Conservation (phyloP, 495 filamentous ascomycete species). For the Penicillium ochrochloron region DNA sequence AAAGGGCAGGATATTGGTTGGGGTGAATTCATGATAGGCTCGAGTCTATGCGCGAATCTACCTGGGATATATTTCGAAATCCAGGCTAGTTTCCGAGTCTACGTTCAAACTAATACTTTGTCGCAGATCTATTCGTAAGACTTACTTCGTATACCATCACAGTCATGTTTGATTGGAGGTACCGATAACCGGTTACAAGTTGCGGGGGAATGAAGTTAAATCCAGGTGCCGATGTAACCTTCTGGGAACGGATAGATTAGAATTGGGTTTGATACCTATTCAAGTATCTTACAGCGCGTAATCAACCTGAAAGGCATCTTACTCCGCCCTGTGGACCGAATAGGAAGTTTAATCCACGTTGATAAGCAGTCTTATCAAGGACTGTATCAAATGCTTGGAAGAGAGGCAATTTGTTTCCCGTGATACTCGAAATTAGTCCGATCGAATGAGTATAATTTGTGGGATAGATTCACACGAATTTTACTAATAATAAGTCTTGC, state of each 20-base stretch:
- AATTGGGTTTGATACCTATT: slow-evolving; percentile 3
- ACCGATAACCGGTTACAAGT: neutral
- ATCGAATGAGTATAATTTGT: too few species aligned
- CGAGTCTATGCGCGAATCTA: neutral
- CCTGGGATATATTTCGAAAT: neutral
- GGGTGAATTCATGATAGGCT: neutral
- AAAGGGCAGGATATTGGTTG: neutral
- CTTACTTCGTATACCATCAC: neutral
- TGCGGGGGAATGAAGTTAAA: neutral
- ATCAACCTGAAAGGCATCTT: neutral
- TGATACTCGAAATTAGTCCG: too few species aligned
- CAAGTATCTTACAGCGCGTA: slow-evolving; percentile 10
- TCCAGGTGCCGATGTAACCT: neutral
- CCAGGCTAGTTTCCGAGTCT: neutral
- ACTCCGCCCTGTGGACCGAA: neutral
- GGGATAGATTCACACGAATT: too few species aligned
- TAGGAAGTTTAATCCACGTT: neutral
- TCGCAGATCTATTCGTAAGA: neutral
- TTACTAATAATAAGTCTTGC: too few species aligned
- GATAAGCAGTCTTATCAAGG: neutral
- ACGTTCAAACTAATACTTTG: neutral
- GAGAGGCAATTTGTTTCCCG: too few species aligned
- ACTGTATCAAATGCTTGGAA: too few species aligned
- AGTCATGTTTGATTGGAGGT: neutral
- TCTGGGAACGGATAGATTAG: neutral